Conservation (phyloP, 73 alveolate genomes). For the Paramecium biaurelia region DNA sequence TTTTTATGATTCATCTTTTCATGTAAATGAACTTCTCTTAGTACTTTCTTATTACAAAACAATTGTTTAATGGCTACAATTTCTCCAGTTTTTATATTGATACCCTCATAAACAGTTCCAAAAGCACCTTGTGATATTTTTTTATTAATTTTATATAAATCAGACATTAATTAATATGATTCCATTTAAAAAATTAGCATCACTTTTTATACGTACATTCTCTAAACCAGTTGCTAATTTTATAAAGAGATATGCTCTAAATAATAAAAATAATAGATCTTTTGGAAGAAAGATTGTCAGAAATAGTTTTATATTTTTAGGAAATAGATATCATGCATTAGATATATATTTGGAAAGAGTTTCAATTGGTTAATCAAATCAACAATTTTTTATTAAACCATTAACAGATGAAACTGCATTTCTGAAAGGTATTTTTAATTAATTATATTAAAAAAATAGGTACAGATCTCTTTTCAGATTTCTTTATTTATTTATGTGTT, state of each 20-base stretch:
- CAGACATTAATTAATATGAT: neutral
- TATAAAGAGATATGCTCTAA: neutral
- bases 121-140: constrained; percentile 27
- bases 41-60: constrained; percentile 7
- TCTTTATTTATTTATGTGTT: neutral
- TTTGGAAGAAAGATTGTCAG: neutral
- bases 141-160: neutral
- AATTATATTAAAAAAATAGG: neutral
- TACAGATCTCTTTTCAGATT: neutral
- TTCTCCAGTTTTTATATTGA: neutral
- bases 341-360: neutral
- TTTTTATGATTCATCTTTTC: constrained; percentile 31
- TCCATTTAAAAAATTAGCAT: constrained; percentile 15
- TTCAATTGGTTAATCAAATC: neutral
- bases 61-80: constrained; percentile 5
- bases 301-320: neutral
- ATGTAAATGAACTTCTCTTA: neutral
- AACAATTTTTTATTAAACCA: neutral
- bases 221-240: neutral
- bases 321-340: constrained; percentile 12
- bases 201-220: constrained; percentile 9
- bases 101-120: neutral
- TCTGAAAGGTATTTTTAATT: neutral
- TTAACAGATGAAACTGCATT: constrained; percentile 27
- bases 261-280: neutral